Percentiles rank a stretch among this genome's conserved stretches.
Conservation (phyloP, 352 stramenopile genomes). For the Phytophthora uliginosa region DNA sequence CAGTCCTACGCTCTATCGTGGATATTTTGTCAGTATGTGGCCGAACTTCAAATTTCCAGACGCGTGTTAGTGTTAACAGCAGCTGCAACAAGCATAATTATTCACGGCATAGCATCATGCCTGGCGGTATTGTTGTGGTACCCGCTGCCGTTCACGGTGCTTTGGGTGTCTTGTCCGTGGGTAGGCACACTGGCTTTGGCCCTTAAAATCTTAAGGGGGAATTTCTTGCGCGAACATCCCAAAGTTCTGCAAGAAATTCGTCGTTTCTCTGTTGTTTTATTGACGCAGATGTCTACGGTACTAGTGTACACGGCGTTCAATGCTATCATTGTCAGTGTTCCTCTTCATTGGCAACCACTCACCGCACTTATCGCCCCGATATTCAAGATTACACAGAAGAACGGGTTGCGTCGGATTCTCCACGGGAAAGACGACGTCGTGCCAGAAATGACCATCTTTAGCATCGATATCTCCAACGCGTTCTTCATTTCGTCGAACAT, state of each 20-base stretch:
- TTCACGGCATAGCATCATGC: slow-evolving; percentile 1
- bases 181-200: slow-evolving; percentile 14
- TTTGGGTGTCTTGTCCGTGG: slow-evolving; percentile 26
- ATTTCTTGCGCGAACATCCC: slow-evolving; percentile 18
- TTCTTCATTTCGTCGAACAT: slow-evolving; percentile 55
- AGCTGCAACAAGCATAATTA: slow-evolving; percentile 1
- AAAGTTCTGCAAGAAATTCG: slow-evolving; percentile 17
- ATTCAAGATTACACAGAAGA: slow-evolving; percentile 26
- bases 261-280: slow-evolving; percentile 9
- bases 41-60: slow-evolving; percentile 19
- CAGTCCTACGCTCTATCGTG: slow-evolving; percentile 15
- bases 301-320: slow-evolving; percentile 17
- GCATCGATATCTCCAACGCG: slow-evolving; percentile 56
- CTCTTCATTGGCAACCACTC: slow-evolving; percentile 5
- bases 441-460: slow-evolving; percentile 54
- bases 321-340: slow-evolving; percentile 11
- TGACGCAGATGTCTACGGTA: slow-evolving; percentile 9
- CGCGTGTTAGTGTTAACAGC: slow-evolving; percentile 1
- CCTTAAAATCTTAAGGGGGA: slow-evolving; percentile 16
- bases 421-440: slow-evolving; percentile 37
- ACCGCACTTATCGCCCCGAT: slow-evolving; percentile 9
- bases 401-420: slow-evolving; percentile 21
- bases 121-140: slow-evolving; percentile 19
- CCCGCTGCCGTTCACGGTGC: slow-evolving; percentile 24
- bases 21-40: slow-evolving; percentile 23